Evolutionary conservation across 1,139 yeast genomes (phyloP).

Genomic region (Hansenula lynferdii): DNA sequence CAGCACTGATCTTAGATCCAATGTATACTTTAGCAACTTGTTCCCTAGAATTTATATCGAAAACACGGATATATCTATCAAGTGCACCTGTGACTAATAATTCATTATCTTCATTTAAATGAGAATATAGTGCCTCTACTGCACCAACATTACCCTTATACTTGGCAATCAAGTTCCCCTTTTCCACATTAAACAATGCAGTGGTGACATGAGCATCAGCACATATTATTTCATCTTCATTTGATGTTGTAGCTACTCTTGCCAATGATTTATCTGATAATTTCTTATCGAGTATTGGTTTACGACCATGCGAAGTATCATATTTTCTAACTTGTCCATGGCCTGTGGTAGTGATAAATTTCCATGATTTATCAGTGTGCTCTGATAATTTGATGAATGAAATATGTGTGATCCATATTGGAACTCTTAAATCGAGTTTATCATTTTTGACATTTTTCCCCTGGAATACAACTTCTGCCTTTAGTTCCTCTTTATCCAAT

Average conservation of each 20-base stretch:
- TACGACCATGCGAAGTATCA: conserved; percentile 53
- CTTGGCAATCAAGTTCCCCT: conserved; percentile 38
- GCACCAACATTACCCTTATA: conserved; percentile 44
- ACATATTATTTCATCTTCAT: conserved; percentile 38
- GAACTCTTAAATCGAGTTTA: conserved; percentile 59
- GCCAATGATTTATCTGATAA: conserved; percentile 45
- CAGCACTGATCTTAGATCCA: conserved; percentile 66
- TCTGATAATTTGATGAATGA: conserved; percentile 36
- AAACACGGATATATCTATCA: conserved; percentile 81
- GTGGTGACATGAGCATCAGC: conserved; percentile 56
- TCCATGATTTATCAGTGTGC: conserved; percentile 28
- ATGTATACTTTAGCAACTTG: conserved; percentile 66
- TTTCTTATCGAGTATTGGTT: conserved; percentile 49
- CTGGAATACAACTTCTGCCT: conserved; percentile 38
- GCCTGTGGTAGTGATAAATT: conserved; percentile 59
- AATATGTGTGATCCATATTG: conserved; percentile 57
- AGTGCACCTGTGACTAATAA: conserved; percentile 66
- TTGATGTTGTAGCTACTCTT: conserved; percentile 23
- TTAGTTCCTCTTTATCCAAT: conserved; percentile 11
- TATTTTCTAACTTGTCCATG: conserved; percentile 67
- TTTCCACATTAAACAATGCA: conserved; percentile 43
- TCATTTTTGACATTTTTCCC: conserved; percentile 68
- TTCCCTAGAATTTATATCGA: conserved; percentile 52
- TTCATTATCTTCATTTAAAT: conserved; percentile 10
- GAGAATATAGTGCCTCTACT: conserved; percentile 26